Base-by-base conservation (phyloP, 2,329 filamentous ascomycete genomes). In the Berkeleyomyces rouxiae region DNA sequence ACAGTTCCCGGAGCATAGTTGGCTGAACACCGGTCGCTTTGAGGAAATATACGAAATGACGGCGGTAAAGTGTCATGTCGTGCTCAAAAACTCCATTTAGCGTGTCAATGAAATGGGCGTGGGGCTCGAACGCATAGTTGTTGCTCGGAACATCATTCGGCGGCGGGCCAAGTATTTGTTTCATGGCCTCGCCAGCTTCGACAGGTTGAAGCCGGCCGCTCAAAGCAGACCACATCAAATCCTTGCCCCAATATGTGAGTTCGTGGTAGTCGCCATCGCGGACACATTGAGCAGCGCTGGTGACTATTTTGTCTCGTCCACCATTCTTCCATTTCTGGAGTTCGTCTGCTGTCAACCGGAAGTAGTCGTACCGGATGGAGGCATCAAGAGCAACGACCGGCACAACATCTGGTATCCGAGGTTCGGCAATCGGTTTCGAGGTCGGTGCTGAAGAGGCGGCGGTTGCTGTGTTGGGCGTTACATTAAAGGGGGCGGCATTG, bases 41-140 rank as follows among this genome's bases (percentile, higher is more conserved):
- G 60, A 95, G 78, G 67, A 96, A 84, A 11, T 83, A 78, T 62
- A 81, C 82, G 40, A 96, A 76, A 46, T 69, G 75, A 63, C 71
- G 77, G 66, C 73, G 74, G 61, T 76, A 77, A 0, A 76, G 70
- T 1, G 71, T 71, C 4, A 82, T 78, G 67, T 90, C 86, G 43
- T 82, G 78, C 61, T 95, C 88, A 65, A 87, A 82, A 62, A 93
- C 80, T 64, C 93, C 84, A 2, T 88, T 88, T 43, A 97, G 75
- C 0, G 84, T 88, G 72, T 96, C 91, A 66, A 95, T 81, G 69
- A 97, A 93, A 16, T 91, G 76, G 3, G 83, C 83, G 61, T 83
- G 80, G 3, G 83, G 75, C 68, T 87, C 83, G 67, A 87, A 81
- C 39, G 72, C 72, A 66, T 71, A 79, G 65, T 68, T 76, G 70